Base-by-base conservation (phyloP, 2,329 filamentous ascomycete genomes). In the Knoxdaviesia proteae region DNA sequence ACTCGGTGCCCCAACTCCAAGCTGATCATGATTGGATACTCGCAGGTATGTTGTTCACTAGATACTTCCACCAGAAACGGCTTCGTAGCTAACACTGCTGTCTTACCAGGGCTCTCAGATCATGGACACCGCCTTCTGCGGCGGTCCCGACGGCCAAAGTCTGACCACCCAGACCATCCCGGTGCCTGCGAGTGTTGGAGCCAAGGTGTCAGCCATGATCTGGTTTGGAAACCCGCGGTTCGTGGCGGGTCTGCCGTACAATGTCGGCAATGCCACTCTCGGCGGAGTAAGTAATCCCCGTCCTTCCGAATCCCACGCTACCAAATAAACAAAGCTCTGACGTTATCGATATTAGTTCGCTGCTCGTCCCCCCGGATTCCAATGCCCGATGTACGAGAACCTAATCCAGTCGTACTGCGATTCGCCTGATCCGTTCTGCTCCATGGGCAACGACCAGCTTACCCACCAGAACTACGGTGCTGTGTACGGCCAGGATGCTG, bases 351-450 rank as follows among this genome's bases (percentile, higher is more conserved):
- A 31, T 2, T 45, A 78, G 72, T 79, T 80, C 47, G 70, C 71
- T 42, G 67, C 72, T 33, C 69, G 74, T 5, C 65, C 71, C 0
- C 51, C 60, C 5, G 71, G 71, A 31, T 78, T 74, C 55, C 58
- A 56, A 38, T 79, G 74, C 58, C 65, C 70, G 7, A 63, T 61
- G 29, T 63, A 56, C 47, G 52, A 57, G 6, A 52, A 49, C 52
- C 73, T 70, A 50, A 70, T 79, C 49, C 61, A 76, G 58, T 73
- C 70, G 5, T 80, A 79, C 62, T 80, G 76, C 54, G 75, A 80
- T 49, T 58, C 66, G 5, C 52, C 67, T 4, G 75, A 80, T 48
- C 74, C 74, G 0, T 79, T 75, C 58, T 80, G 76, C 64, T 80
- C 73, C 57, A 74, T 68, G 37, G 76, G 75, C 40, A 74, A 65